Percentiles rank a stretch among this genome's conserved stretches.
Evolutionary conservation across 2,329 filamentous ascomycete species (phyloP).

Genomic region (Pyrenochaeta sp.): DNA sequence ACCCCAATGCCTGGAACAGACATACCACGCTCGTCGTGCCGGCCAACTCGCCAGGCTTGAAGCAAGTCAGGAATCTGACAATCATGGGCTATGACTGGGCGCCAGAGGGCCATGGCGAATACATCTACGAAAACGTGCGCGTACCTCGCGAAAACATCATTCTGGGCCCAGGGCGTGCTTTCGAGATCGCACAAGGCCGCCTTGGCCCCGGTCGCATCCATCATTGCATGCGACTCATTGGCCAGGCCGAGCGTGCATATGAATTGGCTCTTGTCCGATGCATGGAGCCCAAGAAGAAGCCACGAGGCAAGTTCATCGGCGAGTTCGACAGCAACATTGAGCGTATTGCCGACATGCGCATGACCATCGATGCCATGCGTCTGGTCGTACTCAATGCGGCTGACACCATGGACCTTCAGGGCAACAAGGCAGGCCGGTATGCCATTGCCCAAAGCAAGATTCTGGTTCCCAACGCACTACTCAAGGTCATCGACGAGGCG

Average conservation of each 20-base stretch:
- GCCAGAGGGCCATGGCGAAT: conserved; percentile 53
- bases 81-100: conserved; percentile 55
- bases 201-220: conserved; percentile 53
- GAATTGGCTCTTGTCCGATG: conserved; percentile 51
- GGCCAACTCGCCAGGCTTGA: conserved; percentile 47
- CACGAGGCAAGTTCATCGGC: conserved; percentile 51
- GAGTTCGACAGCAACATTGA: conserved; percentile 54
- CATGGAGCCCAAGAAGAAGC: conserved; percentile 49
- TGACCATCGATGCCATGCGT: conserved; percentile 51
- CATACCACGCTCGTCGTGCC: conserved; percentile 53
- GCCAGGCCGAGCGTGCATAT: conserved; percentile 53
- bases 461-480: conserved; percentile 50
- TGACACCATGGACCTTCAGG: conserved; percentile 51
- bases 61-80: conserved; percentile 49
- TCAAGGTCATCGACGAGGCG: conserved; percentile 52
- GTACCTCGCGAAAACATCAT: conserved; percentile 53
- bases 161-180: conserved; percentile 51
- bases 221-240: conserved; percentile 54
- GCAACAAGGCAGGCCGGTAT: conserved; percentile 51
- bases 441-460: conserved; percentile 55
- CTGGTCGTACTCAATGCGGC: conserved; percentile 53
- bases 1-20: conserved; percentile 50
- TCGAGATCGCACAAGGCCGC: conserved; percentile 54
- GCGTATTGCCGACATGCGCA: conserved; percentile 52
- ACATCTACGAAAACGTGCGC: conserved; percentile 52